Conservation (phyloP, 352 stramenopile genomes). For the Phytophthora aleatoria region DNA sequence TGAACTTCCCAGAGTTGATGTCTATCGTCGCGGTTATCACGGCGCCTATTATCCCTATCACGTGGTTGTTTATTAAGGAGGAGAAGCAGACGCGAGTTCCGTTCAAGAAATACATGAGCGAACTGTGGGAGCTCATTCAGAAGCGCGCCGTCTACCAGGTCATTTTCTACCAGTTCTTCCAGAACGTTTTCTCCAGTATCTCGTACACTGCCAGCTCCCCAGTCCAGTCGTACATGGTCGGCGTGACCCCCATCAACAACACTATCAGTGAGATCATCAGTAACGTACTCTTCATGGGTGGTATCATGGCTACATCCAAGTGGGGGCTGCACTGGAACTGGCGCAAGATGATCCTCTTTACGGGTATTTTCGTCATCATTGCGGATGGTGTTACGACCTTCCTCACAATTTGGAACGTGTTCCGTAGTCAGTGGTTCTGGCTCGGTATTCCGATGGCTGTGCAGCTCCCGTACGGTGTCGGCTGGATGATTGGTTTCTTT, state of each 20-base stretch:
- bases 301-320: conserved; percentile 25
- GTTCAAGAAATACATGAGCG: conserved; percentile 14
- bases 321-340: conserved; percentile 25
- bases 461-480: conserved; percentile 16
- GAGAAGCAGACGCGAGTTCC: conserved; percentile 3
- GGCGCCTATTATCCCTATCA: conserved; percentile 24
- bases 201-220: conserved; percentile 15
- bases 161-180: conserved; percentile 13
- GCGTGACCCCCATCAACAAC: conserved; percentile 15
- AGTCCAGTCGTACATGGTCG: conserved; percentile 11
- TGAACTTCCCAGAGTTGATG: conserved; percentile 33
- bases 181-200: conserved; percentile 9
- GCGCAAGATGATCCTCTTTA: conserved; percentile 15
- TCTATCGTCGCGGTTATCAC: conserved; percentile 16
- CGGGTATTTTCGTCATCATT: conserved; percentile 5
- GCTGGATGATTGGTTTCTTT: conserved; percentile 39
- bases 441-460: conserved; percentile 15
- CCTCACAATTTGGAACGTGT: conserved; percentile 12
- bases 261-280: conserved; percentile 20
- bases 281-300: conserved; percentile 8
- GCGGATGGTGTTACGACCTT: conserved; percentile 9
- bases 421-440: conserved; percentile 22
- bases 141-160: conserved; percentile 17
- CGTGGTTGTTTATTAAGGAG: conserved; percentile 22
- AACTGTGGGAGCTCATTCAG: conserved; percentile 6